Evolutionary conservation across 768 basidiomycete genomes (phyloP).

Genomic region (Coprinopsis sp.): DNA sequence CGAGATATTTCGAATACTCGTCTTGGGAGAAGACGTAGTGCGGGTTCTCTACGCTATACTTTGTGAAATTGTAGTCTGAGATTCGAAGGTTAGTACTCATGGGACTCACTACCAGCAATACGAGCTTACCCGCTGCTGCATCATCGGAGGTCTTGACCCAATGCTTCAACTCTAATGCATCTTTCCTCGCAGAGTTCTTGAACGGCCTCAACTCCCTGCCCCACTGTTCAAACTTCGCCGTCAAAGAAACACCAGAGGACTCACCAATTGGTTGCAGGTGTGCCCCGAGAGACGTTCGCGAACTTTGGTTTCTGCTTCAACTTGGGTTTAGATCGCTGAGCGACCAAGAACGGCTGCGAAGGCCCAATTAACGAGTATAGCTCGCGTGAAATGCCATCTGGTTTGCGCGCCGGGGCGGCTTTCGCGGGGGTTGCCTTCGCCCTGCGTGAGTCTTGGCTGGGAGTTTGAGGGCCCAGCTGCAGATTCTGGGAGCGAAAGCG

Average conservation of each 20-base stretch:
- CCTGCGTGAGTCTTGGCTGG: conserved; percentile 30
- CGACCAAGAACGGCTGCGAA: conserved; percentile 79
- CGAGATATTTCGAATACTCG: conserved; percentile 78
- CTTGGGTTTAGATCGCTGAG: conserved; percentile 74
- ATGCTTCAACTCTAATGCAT: conserved; percentile 68
- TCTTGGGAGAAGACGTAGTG: conserved; percentile 74
- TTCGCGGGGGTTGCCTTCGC: conserved; percentile 19
- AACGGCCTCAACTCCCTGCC: conserved; percentile 77
- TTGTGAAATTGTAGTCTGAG: conserved; percentile 75
- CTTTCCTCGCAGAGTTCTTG: conserved; percentile 64
- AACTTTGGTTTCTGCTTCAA: conserved; percentile 85
- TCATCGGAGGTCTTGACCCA: conserved; percentile 72
- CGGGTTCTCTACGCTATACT: conserved; percentile 70
- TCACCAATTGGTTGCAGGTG: conserved; percentile 61
- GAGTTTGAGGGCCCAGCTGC: conserved; percentile 39
- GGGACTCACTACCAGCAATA: background rate
- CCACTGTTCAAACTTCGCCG: background rate
- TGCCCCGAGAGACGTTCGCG: conserved; percentile 42
- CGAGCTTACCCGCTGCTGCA: conserved; percentile 46
- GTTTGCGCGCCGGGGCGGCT: conserved; percentile 50
- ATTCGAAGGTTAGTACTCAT: background rate
- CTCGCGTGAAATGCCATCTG: conserved; percentile 90
- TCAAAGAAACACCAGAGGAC: conserved; percentile 8
- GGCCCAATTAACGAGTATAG: conserved; percentile 94
- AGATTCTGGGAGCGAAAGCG: conserved; percentile 59